phyloP scores from a whole-genome alignment of 2,329 filamentous ascomycete genomes.

The Thielaviopsis euricoi region DNA sequence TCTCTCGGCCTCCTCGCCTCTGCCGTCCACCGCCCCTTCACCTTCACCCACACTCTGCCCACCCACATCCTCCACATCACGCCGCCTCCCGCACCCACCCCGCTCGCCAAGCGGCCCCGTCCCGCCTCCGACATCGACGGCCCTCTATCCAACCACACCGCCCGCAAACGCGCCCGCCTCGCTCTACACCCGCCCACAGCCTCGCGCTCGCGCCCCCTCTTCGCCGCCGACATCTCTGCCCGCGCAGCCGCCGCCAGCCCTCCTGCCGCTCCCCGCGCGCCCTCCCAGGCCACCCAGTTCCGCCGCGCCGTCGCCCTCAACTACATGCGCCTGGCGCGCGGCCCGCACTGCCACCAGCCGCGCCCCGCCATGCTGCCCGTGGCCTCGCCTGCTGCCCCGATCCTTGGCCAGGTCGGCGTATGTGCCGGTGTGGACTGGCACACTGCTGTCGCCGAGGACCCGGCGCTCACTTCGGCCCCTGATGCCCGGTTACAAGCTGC shows the following conservation, averaged over 20 bases:
- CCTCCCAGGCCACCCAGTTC: slow-evolving; percentile 34
- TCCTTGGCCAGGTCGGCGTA: slow-evolving; percentile 10
- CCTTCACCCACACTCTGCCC: not conserved
- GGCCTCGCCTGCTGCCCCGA: slow-evolving; percentile 13
- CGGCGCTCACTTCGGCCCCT: not conserved
- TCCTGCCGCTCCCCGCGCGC: slow-evolving; percentile 19
- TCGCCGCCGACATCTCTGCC: slow-evolving; percentile 53
- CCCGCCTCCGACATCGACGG: slow-evolving; percentile 42
- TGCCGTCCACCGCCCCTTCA: not conserved
- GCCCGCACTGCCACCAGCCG: slow-evolving; percentile 19
- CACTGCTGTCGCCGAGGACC: not conserved
- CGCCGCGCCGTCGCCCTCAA: slow-evolving; percentile 53
- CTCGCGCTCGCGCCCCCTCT: slow-evolving; percentile 53
- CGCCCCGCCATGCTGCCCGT: too few species aligned
- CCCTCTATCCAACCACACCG: slow-evolving; percentile 30
- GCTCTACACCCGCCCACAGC: slow-evolving; percentile 44
- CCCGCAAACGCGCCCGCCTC: slow-evolving; percentile 51
- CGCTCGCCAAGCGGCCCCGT: slow-evolving; percentile 32
- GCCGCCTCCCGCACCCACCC: not conserved
- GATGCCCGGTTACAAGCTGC: not conserved
- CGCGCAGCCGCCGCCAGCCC: slow-evolving; percentile 12
- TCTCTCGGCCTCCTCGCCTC: not conserved
- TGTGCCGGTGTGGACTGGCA: not conserved
- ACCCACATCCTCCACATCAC: not conserved
- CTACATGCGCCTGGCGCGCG: slow-evolving; percentile 28